phyloP scores from a whole-genome alignment of 2,329 filamentous ascomycete genomes.

The Aspergillus novoparasiticus region DNA sequence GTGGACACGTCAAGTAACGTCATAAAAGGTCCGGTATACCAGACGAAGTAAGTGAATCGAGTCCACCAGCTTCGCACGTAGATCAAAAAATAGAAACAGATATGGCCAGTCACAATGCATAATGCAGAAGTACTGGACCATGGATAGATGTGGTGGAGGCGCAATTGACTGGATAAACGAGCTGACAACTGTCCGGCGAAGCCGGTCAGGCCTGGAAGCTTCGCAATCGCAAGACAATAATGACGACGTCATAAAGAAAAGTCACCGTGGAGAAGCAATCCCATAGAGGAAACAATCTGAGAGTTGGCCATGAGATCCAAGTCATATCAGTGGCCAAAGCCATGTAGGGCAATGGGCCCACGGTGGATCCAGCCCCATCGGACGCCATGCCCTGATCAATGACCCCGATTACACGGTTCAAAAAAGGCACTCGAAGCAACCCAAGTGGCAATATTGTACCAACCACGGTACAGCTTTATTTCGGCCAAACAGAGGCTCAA shows the following conservation, averaged over 20 bases:
- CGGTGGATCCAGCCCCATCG: constrained; percentile 21
- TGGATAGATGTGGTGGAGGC: constrained; percentile 13
- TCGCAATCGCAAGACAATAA: constrained; percentile 13
- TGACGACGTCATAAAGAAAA: constrained; percentile 25
- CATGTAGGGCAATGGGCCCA: constrained; percentile 16
- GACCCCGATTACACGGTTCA: constrained; percentile 12
- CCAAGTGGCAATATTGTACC: constrained; percentile 13
- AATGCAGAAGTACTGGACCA: constrained; percentile 16
- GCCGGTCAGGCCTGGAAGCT: constrained; percentile 17
- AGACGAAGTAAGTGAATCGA: constrained; percentile 10
- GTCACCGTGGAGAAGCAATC: constrained; percentile 14
- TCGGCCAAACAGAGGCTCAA: constrained; percentile 5
- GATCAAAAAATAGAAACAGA: constrained; percentile 23
- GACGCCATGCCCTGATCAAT: constrained; percentile 18
- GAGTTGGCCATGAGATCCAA: constrained; percentile 11
- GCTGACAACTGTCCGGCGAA: constrained; percentile 17
- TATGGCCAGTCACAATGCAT: constrained; percentile 17
- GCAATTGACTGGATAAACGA: constrained; percentile 17
- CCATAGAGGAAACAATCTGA: constrained; percentile 7
- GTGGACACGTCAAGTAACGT: constrained; percentile 19
- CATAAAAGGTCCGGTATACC: constrained; percentile 15
- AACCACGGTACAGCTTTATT: constrained; percentile 14
- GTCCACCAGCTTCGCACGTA: constrained; percentile 12
- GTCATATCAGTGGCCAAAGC: constrained; percentile 16
- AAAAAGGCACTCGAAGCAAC: constrained; percentile 13